Evolutionary conservation across 2,329 filamentous ascomycete species (phyloP), one percentile per base, ranked within the genome.

Genomic region (Cladosporium cucumerinum): DNA sequence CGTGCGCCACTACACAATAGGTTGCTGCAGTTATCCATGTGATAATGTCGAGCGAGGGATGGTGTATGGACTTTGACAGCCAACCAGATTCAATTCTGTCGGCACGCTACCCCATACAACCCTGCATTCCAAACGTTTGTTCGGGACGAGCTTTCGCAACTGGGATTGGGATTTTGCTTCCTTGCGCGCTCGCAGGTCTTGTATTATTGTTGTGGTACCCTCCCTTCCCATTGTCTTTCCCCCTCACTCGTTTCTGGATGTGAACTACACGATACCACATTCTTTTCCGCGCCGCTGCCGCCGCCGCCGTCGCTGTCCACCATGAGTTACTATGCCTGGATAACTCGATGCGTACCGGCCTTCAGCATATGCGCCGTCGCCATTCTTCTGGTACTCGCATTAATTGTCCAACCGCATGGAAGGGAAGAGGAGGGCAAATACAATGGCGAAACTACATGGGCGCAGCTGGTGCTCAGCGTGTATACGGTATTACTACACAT

Each of bases 401-500:
- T 75, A 63, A 46, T 72, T 36, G 63, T 74, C 18, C 63, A 67
- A 4, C 73, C 73, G 2, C 71, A 70, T 52, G 72, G 72, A 36
- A 69, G 69, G 57, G 68, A 68, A 39, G 39, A 46, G 32, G 59
- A 66, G 54, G 69, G 70, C 28, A 57, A 65, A 32, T 70, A 69
- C 63, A 62, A 70, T 69, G 73, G 72, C 58, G 65, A 69, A 48
- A 69, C 72, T 16, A 73, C 73, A 8, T 58, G 68, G 30, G 69
- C 70, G 52, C 73, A 75, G 65, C 66, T 72, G 51, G 66, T 72
- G 49, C 70, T 74, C 63, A 70, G 68, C 61, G 65, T 86, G 71
- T 91, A 90, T 76, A 86, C 84, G 61, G 78, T 90, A 21, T 73
- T 89, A 36, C 84, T 90, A 64, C 89, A 91, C 74, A 65, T 86